These are phyloP conservation scores for Tirmania nivea DNA, from an alignment of 495 filamentous ascomycete genomes.

Conservation along the genomic window DNA sequence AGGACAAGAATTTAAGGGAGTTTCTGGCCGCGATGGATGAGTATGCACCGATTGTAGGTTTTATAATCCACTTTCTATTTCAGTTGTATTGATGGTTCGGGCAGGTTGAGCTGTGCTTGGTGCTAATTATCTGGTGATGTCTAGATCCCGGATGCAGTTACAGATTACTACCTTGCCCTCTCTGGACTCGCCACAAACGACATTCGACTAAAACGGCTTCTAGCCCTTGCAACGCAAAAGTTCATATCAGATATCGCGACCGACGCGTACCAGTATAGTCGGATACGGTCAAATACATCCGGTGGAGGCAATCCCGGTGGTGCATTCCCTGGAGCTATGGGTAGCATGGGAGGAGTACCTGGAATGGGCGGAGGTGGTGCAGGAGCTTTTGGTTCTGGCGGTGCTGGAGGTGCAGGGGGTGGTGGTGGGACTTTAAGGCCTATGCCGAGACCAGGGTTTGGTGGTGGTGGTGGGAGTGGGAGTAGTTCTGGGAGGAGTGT, in stretches of 20 bases:
- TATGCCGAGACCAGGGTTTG: constrained; percentile 69
- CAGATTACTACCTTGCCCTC: constrained; percentile 89
- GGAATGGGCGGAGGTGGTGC: constrained; percentile 35
- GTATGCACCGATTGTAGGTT: constrained; percentile 80
- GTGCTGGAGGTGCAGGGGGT: constrained; percentile 31
- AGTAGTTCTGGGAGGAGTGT: constrained; percentile 83
- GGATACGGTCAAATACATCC: constrained; percentile 74
- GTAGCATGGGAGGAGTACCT: constrained; percentile 31
- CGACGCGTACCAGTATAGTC: constrained; percentile 90
- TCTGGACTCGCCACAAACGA: constrained; percentile 81
- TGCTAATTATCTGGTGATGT: neutral
- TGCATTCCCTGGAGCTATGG: constrained; percentile 42
- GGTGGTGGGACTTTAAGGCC: constrained; percentile 46
- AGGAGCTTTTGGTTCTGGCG: constrained; percentile 28
- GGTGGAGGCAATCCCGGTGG: constrained; percentile 66
- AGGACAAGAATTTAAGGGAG: constrained; percentile 75
- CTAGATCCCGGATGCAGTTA: constrained; percentile 94
- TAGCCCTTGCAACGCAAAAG: constrained; percentile 89
- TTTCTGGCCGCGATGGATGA: constrained; percentile 95
- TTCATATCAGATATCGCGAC: constrained; percentile 95
- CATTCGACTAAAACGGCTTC: constrained; percentile 68
- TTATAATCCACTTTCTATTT: neutral
- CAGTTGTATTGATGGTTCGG: neutral
- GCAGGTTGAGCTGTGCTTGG: neutral
- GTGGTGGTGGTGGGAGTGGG: constrained; percentile 71